phyloP scores from a whole-genome alignment of 202 grass and related monocot species.

The Digitaria exilis region DNA sequence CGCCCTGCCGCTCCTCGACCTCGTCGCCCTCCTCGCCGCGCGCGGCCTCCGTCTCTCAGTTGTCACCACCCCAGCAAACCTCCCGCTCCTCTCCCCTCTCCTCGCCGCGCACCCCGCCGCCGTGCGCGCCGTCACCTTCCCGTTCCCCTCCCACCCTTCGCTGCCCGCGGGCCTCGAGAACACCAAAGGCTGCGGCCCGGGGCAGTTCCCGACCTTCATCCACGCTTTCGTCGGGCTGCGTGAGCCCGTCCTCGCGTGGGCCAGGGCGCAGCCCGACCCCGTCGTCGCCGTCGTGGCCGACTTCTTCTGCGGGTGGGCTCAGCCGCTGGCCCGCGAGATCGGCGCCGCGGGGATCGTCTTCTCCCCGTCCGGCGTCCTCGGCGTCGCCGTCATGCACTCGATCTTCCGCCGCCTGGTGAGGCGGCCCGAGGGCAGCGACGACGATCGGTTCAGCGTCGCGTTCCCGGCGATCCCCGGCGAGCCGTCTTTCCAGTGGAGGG shows the following conservation, averaged over 20 bases:
- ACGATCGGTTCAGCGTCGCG: constrained; percentile 7
- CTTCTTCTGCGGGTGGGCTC: constrained; percentile 67
- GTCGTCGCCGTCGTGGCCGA: constrained; percentile 51
- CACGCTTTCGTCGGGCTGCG: constrained; percentile 51
- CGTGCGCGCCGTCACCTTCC: constrained; percentile 46
- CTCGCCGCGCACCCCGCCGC: constrained; percentile 52
- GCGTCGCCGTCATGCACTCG: constrained; percentile 47
- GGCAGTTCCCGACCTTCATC: constrained; percentile 37
- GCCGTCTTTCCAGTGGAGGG: constrained; percentile 47
- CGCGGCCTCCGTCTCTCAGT: constrained; percentile 61
- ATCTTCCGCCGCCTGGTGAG: constrained; percentile 47
- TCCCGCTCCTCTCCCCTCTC: constrained; percentile 52
- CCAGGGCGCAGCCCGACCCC: background rate
- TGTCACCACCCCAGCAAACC: constrained; percentile 53
- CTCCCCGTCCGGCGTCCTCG: constrained; percentile 56
- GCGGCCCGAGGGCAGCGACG: constrained; percentile 20
- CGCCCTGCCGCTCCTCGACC: constrained; percentile 55
- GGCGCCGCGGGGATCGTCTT: constrained; percentile 59
- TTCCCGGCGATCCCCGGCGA: constrained; percentile 57
- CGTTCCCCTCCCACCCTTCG: constrained; percentile 55
- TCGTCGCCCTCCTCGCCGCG: constrained; percentile 49
- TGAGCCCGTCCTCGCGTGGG: constrained; percentile 53
- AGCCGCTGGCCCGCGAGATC: constrained; percentile 44
- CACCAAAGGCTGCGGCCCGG: constrained; percentile 35
- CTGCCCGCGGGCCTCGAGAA: constrained; percentile 60